phyloP scores from a whole-genome alignment of 2,329 filamentous ascomycete genomes.

The Trichoderma semiorbis region DNA sequence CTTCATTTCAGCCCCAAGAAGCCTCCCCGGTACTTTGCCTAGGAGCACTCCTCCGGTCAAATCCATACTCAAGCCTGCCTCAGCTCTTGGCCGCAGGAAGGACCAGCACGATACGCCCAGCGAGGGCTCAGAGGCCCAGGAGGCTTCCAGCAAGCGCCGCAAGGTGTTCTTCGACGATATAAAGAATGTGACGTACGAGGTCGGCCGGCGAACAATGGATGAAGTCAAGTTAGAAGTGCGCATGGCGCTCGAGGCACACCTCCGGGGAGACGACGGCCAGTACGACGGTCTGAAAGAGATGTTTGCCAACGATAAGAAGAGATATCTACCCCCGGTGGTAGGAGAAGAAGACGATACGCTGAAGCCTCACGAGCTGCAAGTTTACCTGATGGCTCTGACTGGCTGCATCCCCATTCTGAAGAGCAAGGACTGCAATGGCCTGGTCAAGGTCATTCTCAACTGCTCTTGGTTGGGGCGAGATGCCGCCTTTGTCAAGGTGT shows the following conservation, averaged over 20 bases:
- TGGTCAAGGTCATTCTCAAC: conserved; percentile 57
- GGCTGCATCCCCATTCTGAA: conserved; percentile 58
- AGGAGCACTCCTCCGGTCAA: conserved; percentile 44
- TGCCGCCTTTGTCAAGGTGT: conserved; percentile 62
- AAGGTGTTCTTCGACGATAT: conserved; percentile 59
- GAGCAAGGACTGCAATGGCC: conserved; percentile 54
- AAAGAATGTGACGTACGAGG: conserved; percentile 54
- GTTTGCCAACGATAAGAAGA: conserved; percentile 49
- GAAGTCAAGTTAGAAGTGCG: conserved; percentile 55
- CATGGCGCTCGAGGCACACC: conserved; percentile 55
- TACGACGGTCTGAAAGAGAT: conserved; percentile 60
- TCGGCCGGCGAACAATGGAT: conserved; percentile 50
- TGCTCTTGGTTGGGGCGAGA: conserved; percentile 65
- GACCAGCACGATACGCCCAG: conserved; percentile 41
- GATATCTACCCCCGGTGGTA: conserved; percentile 37
- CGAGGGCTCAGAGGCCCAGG: conserved; percentile 36
- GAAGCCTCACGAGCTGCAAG: conserved; percentile 54
- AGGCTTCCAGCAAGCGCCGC: conserved; percentile 50
- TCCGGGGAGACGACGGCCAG: conserved; percentile 54
- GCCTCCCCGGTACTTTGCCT: conserved; percentile 32
- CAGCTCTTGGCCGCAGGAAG: conserved; percentile 44
- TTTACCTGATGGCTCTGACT: conserved; percentile 61
- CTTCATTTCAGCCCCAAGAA: conserved; percentile 35
- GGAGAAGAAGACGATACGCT: conserved; percentile 47
- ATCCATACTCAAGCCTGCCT: conserved; percentile 50